Base-by-base conservation (phyloP, 1,139 yeast genomes). In the Torulaspora globosa region DNA sequence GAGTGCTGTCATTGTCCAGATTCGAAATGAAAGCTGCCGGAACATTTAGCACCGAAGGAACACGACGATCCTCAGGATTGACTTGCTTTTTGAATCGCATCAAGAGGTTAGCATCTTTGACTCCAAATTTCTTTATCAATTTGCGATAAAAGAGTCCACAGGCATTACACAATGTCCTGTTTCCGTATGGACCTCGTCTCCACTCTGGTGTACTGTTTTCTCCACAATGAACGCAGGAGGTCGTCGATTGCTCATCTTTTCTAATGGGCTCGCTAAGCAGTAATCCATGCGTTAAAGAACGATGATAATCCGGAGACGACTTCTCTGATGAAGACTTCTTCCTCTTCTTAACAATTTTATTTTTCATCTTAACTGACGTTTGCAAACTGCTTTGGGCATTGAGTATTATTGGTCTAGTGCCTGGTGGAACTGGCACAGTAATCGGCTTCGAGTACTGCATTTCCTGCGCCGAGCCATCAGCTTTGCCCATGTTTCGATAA, bases 171-270 rank as follows among this genome's bases (percentile, higher is more conserved):
- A 84, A 69, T 0, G 89, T 80, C 48, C 87, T 70, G 7, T 79
- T 80, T 0, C 90, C 90, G 50, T 80, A 78, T 1, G 92, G 94
- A 0, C 94, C 94, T 45, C 86, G 70, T 59, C 94, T 73, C 94
- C 94, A 84, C 63, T 84, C 94, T 1, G 94, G 92, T 0, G 94
- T 84, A 44, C 80, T 83, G 5, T 79, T 75, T 15, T 85, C 80
- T 1, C 86, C 86, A 65, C 95, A 85, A 53, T 76, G 80, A 33
- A 62, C 60, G 50, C 82, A 77, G 9, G 51, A 47, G 18, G 51
- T 49, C 9, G 51, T 47, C n/a, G 43, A 43, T 39, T 41, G 53
- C 36, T 44, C 47, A n/a, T 34, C 43, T 42, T 41, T 46, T 29
- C 39, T 35, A 3, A 39, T 36, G 5, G 40, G 42, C 41, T 41